phyloP scores from a whole-genome alignment of 129 eudicot species.

The Artemisia tridentata region DNA sequence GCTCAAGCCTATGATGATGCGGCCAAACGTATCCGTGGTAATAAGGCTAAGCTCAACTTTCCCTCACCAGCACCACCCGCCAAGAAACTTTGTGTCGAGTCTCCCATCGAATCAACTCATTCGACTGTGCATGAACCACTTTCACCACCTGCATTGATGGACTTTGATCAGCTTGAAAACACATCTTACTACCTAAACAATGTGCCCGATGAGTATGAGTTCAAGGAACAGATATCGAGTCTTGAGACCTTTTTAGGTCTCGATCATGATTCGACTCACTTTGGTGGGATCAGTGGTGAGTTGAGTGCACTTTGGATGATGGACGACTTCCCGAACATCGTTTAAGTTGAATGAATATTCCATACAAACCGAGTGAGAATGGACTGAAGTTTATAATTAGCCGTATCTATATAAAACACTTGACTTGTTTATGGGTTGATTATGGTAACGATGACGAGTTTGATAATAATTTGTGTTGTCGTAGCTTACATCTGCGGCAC shows the following conservation, averaged over 20 bases:
- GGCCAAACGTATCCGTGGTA: constrained; percentile 74
- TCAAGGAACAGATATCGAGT: constrained; percentile 58
- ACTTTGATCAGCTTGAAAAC: constrained; percentile 13
- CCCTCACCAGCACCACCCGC: constrained; percentile 38
- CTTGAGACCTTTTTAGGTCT: constrained; percentile 60
- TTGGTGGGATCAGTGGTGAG: constrained; percentile 32
- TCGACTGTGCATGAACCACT: constrained; percentile 16
- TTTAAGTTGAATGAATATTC: constrained; percentile 13
- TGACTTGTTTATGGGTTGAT: constrained; percentile 13
- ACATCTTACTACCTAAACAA: constrained; percentile 20
- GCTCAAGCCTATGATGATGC: constrained; percentile 80
- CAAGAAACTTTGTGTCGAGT: constrained; percentile 35
- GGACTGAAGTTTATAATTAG: not conserved
- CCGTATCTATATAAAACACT: not conserved
- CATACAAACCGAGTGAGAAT: constrained; percentile 6
- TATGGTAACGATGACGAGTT: constrained; percentile 11
- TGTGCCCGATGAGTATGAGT: constrained; percentile 31
- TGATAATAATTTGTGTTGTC: constrained; percentile 26
- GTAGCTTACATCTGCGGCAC: not conserved
- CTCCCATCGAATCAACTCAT: constrained; percentile 28
- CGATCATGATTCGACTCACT: constrained; percentile 42
- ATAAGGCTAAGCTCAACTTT: constrained; percentile 92
- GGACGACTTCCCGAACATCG: constrained; percentile 38
- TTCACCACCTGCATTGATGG: constrained; percentile 11
- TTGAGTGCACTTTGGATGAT: constrained; percentile 52